Base-by-base conservation (phyloP, 352 stramenopile genomes). In the Phytophthora multivora region DNA sequence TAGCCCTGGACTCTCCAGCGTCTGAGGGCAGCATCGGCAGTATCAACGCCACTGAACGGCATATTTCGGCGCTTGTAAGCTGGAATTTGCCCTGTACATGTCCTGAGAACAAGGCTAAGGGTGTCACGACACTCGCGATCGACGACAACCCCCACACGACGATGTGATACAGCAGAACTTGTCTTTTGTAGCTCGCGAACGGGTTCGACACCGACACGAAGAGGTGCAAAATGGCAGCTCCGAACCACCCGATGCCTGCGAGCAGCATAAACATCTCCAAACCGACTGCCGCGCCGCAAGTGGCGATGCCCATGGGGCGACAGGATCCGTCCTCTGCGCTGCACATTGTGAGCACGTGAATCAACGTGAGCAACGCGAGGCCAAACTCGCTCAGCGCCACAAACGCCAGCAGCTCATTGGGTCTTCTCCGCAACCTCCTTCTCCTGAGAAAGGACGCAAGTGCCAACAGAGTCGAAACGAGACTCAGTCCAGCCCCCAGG, bases 131-230 rank as follows among this genome's bases (percentile, higher is more conserved):
- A 9, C 78, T 71, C 12, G 84, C 46, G n/a, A 78, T 16, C 5
- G 83, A 51, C 9, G 83, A 86, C 4, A 73, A 35, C 0, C 51
- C 61, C 83, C 83, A 91, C 4, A 90, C 79, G 0, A 77, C 48
- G 15, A 74, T 13, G 49, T 91, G 83, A 25, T 86, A 91, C 9
- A 77, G 51, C 39, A 78, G 65, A 15, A 90, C 45, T 47, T 90
- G 80, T 10, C 63, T 56, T 46, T 87, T 87, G 73, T 90, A 89
- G 65, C 80, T 88, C 4, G 80, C 78, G 48, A 91, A 91, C 19
- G 83, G 83, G 48, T 91, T 91, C 25, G 83, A 88, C 1, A 91
- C 63, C 4, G 83, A 89, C 16, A 90, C 83, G 40, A 88, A 91
- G 4, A 91, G 51, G 52, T 91, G 78, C 13, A 89, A 51, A 68